These are phyloP conservation scores for Fusarium veterinarium DNA, from an alignment of 2,329 filamentous ascomycete species.

Conservation along the genomic window DNA sequence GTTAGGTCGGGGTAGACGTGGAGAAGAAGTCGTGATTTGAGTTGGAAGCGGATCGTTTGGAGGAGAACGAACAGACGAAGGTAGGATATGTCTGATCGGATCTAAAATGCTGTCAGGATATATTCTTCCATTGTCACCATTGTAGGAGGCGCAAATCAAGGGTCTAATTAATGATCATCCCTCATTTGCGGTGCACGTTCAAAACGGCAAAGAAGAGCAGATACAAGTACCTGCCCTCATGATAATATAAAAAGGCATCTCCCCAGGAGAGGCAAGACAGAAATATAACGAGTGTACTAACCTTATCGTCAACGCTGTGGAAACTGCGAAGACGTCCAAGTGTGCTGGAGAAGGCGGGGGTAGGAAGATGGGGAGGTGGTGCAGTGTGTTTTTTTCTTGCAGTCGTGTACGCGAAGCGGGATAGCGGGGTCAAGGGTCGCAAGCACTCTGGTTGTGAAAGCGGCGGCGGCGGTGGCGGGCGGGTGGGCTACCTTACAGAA, in stretches of 20 bases:
- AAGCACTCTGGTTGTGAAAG: constrained; percentile 39
- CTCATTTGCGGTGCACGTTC: constrained; percentile 19
- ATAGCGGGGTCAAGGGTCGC: constrained; percentile 51
- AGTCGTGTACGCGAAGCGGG: constrained; percentile 46
- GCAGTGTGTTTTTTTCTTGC: constrained; percentile 47
- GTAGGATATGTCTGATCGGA: constrained; percentile 9
- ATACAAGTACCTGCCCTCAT: not conserved
- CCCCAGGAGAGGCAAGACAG: not conserved
- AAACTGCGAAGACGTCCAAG: constrained; percentile 36
- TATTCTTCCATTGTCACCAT: not conserved
- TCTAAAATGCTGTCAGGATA: constrained; percentile 20
- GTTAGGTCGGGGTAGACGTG: constrained; percentile 32
- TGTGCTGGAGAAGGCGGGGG: constrained; percentile 37
- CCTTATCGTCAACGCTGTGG: constrained; percentile 41
- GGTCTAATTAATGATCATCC: not conserved
- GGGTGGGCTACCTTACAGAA: constrained; percentile 29
- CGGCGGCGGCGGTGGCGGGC: constrained; percentile 37
- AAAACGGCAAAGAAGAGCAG: not conserved
- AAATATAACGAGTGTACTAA: constrained; percentile 28
- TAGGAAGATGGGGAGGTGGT: constrained; percentile 37
- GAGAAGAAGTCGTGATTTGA: constrained; percentile 24
- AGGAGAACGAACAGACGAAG: constrained; percentile 13
- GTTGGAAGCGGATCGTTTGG: constrained; percentile 11
- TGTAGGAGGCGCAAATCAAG: constrained; percentile 28
- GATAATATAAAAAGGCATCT: too few species aligned